Evolutionary conservation across 2,329 filamentous ascomycete genomes (phyloP), one percentile per base, ranked within the genome.

Genomic region (Exophiala sp.): DNA sequence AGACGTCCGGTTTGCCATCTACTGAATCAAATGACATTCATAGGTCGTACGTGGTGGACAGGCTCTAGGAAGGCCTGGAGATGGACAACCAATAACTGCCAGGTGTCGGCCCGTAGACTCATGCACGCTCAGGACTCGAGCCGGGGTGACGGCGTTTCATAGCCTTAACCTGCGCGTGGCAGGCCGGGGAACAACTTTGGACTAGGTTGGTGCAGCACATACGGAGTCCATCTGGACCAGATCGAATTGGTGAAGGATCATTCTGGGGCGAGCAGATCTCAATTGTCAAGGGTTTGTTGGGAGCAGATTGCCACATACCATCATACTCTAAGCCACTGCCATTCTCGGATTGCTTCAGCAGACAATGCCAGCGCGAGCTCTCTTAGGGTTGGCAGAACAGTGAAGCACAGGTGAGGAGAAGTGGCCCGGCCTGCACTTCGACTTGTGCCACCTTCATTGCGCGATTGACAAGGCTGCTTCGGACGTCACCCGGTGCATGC

Each of bases 71-170:
- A 18, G 39, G 32, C 11, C n/a, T 41, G 43, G 22, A 39, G 41
- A 30, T 39, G 38, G 27, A 39, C 16, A 50, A 40, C 55, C 55
- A 57, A 51, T 57, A 37, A 44, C 46, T 46, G 42, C 27, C 27
- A 24, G 14, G 2, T 37, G 37, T 34, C 22, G 37, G 24, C n/a
- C 13, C 19, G 10, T n/a, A 42, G 34, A 37, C 34, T 27, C 38
- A 43, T 55, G 53, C 48, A 49, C 42, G 35, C 24, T 38, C 41
- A 48, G 47, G 50, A 48, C 49, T 51, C 43, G 41, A 48, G 29
- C 41, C 50, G 50, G 41, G 35, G 41, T 41, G 34, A 41, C 37
- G 49, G 53, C 43, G 57, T 59, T 59, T 59, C 57, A 59, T 39
- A 44, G 42, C 47, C 19, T 51, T 32, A 48, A 45, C 24, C 22